Conservation (phyloP, 2,329 filamentous ascomycete species). For the Exophiala mesophila region DNA sequence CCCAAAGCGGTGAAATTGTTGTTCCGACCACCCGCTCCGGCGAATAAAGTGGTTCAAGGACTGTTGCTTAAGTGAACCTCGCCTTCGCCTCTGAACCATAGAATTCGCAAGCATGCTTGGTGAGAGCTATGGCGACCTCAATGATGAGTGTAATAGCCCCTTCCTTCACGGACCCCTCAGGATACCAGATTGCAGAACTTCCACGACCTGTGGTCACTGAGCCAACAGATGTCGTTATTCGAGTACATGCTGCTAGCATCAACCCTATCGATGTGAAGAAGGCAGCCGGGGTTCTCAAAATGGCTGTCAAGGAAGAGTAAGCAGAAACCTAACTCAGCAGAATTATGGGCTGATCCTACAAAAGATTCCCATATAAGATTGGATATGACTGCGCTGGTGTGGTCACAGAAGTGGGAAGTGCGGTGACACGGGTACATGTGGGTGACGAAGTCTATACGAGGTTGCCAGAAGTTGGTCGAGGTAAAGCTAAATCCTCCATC, state of each 20-base stretch:
- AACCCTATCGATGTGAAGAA: conserved; percentile 45
- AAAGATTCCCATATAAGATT: conserved; percentile 41
- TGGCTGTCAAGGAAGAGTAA: conserved; percentile 31
- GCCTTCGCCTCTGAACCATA: too few relatives aligned
- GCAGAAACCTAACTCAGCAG: conserved; percentile 8
- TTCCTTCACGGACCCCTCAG: neutral
- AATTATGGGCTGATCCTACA: conserved; percentile 1
- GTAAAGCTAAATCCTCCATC: too few relatives aligned
- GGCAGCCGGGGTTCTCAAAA: conserved; percentile 35
- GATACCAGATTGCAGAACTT: neutral
- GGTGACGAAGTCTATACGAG: conserved; percentile 39
- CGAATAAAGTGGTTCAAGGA: too few relatives aligned
- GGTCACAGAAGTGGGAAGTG: conserved; percentile 34
- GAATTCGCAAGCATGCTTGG: too few relatives aligned
- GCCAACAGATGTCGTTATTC: conserved; percentile 25
- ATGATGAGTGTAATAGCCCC: neutral
- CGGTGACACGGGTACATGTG: conserved; percentile 33
- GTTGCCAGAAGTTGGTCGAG: conserved; percentile 31
- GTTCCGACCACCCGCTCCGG: too few relatives aligned
- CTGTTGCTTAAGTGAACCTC: too few relatives aligned
- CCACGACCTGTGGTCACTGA: neutral
- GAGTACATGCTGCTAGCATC: conserved; percentile 41
- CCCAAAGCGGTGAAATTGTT: too few relatives aligned
- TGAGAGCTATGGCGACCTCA: too few relatives aligned
- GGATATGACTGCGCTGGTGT: conserved; percentile 42